Evolutionary conservation across 164 flowering plant species (phyloP).

Genomic region (Vitis vinifera): ASM3070453v1 NC_081812.1:18045001-18045500

Average conservation of each 20-base stretch:
- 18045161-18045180: no score
- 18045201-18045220: constrained; percentile 35
- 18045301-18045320: constrained; percentile 3
- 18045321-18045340: background rate
- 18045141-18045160: constrained; percentile 10
- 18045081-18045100: constrained; percentile 28
- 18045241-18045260: constrained; percentile 8
- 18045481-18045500: background rate
- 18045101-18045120: constrained; percentile 71
- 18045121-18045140: constrained; percentile 17
- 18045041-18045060: constrained; percentile 85
- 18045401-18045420: no score
- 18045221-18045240: constrained; percentile 43
- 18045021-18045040: constrained; percentile 89
- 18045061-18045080: constrained; percentile 55
- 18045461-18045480: constrained; percentile 19
- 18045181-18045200: constrained; percentile 5
- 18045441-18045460: constrained; percentile 14
- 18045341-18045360: background rate
- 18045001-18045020: constrained; percentile 93
- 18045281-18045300: constrained; percentile 49
- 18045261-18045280: constrained; percentile 45
- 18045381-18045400: no score
- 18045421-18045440: background rate
- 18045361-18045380: background rate